Evolutionary conservation across 2,329 filamentous ascomycete genomes (phyloP).

Genomic region (Cytospora paraplurivora): DNA sequence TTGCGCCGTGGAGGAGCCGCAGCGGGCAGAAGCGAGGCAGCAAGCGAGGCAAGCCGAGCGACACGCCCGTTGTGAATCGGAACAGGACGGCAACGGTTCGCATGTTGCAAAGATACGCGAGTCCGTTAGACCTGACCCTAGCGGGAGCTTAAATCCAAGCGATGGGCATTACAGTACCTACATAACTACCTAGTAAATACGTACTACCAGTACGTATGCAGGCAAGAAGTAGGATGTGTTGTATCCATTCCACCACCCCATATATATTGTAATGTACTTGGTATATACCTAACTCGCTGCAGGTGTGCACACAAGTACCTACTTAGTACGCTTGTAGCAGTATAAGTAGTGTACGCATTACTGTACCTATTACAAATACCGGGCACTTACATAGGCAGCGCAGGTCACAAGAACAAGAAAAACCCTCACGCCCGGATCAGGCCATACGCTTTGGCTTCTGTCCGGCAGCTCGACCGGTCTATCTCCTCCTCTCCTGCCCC

Average conservation of each 20-base stretch:
- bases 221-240: neutral
- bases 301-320: too few species aligned
- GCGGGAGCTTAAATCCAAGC: conserved; percentile 27
- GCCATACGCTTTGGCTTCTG: neutral
- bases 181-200: neutral
- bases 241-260: too few species aligned
- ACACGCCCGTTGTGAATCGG: conserved; percentile 16
- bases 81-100: conserved; percentile 20
- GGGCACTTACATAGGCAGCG: too few species aligned
- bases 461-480: conserved; percentile 9
- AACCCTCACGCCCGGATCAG: neutral
- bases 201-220: too few species aligned
- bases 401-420: neutral
- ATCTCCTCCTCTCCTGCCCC: neutral
- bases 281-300: too few species aligned
- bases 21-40: conserved; percentile 14
- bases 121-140: conserved; percentile 25
- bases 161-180: conserved; percentile 2
- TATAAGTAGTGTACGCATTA: too few species aligned
- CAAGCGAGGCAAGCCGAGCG: conserved; percentile 22
- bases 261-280: too few species aligned
- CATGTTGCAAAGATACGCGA: conserved; percentile 28
- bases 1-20: neutral
- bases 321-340: too few species aligned
- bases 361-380: too few species aligned